Evolutionary conservation across 169 alveolate genomes (phyloP), one percentile per base, ranked within the genome.

Genomic region (Blepharisma undulans): DNA sequence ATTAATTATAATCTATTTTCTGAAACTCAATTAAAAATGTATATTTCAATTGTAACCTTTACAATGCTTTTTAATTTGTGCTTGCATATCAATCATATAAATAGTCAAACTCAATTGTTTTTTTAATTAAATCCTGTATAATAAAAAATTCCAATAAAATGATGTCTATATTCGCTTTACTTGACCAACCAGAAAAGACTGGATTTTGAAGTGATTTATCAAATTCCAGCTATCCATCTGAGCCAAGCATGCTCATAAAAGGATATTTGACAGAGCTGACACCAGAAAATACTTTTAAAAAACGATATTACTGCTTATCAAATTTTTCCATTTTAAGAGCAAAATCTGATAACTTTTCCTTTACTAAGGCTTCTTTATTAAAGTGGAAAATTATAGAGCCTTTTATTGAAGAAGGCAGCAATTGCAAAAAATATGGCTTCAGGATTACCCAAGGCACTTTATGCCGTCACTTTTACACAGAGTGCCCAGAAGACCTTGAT

Each of bases 321-420:
- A 48, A 48, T 48, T 48, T 48, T 48, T 48, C 66, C 10, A 2
- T 48, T 48, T 48, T 48, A 48, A 48, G 66, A 48, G 66, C 66
- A 1, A 48, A 48, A 48, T 10, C 66, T 48, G 66, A 48, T 48
- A 48, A 5, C 14, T 18, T 10, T 12, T 18, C 66, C 7, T 48
- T 48, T 48, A 5, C 66, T 0, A 48, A 48, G 66, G 66, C 10
- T 48, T 48, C 66, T 3, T 48, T 18, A 18, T 18, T 48, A 48
- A 48, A 48, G 66, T 74, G 80, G 80, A 79, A 33, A 21, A n/a
- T n/a, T 0, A 32, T 79, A 2, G 87, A 79, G 87, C 87, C 87
- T 3, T 79, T 79, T 21, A 33, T 79, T 25, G 87, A 79, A 6
- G 27, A 27, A 33, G 66, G 27, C 66, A 27, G 61, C 27, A 3